Evolutionary conservation across 345 rosid genomes (phyloP).

Genomic region (Pistacia vera): DNA sequence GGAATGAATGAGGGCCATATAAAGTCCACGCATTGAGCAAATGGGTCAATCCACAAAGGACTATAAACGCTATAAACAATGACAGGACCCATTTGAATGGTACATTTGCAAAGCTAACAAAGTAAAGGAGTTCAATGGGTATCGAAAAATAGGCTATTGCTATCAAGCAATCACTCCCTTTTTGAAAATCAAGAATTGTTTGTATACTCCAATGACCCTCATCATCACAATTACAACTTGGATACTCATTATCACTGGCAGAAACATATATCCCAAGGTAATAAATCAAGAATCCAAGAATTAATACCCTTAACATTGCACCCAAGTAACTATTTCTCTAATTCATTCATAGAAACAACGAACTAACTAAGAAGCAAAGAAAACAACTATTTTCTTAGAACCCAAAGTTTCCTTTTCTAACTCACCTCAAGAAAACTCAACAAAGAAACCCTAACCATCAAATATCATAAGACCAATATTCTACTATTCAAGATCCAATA

Average conservation of each 20-base stretch:
- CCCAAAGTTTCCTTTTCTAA: neutral
- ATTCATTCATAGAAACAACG: slow-evolving; percentile 18
- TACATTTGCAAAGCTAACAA: slow-evolving; percentile 81
- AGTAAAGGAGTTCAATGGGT: slow-evolving; percentile 91
- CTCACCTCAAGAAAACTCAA: neutral
- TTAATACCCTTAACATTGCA: slow-evolving; percentile 70
- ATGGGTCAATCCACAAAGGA: slow-evolving; percentile 95
- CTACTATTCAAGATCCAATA: slow-evolving; percentile 25
- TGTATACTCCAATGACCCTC: slow-evolving; percentile 74
- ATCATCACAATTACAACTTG: slow-evolving; percentile 81
- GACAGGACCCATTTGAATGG: slow-evolving; percentile 98
- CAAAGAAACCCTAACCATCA: neutral
- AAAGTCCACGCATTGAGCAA: slow-evolving; percentile 87
- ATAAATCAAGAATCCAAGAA: slow-evolving; percentile 53
- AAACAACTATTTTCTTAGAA: neutral
- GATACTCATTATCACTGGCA: slow-evolving; percentile 54
- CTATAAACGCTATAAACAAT: slow-evolving; percentile 85
- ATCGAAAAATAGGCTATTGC: slow-evolving; percentile 93
- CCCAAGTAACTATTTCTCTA: slow-evolving; percentile 26
- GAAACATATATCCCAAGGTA: slow-evolving; percentile 44
- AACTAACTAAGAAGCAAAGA: neutral
- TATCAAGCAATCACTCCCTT: slow-evolving; percentile 88
- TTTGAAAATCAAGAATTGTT: slow-evolving; percentile 77
- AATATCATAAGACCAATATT: neutral
- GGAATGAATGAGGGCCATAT: slow-evolving; percentile 87